phyloP scores from a whole-genome alignment of 495 filamentous ascomycete genomes.

The Entonaema liquescens region DNA sequence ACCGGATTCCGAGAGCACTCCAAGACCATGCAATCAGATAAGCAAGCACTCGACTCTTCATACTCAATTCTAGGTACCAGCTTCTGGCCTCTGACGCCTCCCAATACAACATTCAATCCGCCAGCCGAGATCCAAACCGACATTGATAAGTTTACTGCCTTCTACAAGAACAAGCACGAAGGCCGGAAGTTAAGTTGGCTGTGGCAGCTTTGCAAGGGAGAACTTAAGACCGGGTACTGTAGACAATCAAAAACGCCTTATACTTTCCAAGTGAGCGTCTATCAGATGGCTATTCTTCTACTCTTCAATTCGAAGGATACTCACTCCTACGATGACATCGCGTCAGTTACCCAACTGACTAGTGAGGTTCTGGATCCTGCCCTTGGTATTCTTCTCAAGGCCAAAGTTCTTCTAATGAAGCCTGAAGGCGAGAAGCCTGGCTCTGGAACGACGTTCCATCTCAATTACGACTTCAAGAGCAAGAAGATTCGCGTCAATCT shows the following conservation, averaged over 20 bases:
- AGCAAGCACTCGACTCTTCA: conserved; percentile 73
- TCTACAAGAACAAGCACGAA: conserved; percentile 95
- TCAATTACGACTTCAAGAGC: conserved; percentile 95
- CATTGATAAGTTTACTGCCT: conserved; percentile 85
- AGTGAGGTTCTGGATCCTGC: conserved; percentile 86
- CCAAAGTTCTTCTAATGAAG: conserved; percentile 77
- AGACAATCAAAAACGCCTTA: conserved; percentile 88
- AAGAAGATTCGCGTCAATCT: conserved; percentile 98
- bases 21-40: conserved; percentile 54
- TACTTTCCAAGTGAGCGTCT: conserved; percentile 97
- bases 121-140: conserved; percentile 86
- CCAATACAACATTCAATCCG: conserved; percentile 84
- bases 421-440: conserved; percentile 79
- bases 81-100: conserved; percentile 93
- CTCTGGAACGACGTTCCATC: conserved; percentile 74
- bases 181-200: conserved; percentile 97
- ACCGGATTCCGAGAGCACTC: conserved; percentile 72
- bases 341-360: conserved; percentile 77
- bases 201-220: conserved; percentile 98
- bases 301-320: conserved; percentile 92
- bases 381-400: conserved; percentile 84
- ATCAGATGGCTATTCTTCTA: conserved; percentile 96
- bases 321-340: conserved; percentile 88
- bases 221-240: conserved; percentile 92
- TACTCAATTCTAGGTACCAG: conserved; percentile 94